Base-by-base conservation (phyloP, 805 yeast species). In the Monosporozyma unispora region DNA sequence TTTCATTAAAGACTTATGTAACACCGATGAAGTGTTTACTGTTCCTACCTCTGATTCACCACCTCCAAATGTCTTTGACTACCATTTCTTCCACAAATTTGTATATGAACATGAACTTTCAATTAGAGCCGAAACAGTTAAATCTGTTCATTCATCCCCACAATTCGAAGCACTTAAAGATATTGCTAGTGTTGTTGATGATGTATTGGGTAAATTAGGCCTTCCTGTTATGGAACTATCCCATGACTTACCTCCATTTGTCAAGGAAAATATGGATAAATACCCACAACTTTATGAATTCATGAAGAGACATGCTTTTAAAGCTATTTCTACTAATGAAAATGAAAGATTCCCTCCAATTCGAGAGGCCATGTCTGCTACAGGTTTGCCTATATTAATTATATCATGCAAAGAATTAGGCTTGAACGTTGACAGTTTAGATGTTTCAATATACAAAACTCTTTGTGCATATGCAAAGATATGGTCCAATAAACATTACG, bases 361-460 rank as follows among this genome's bases (percentile, higher is more conserved):
- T 10, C 79, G 76, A 47, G 87, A 80, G 52, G 77, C 84, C 0
- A 78, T 82, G 21, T 78, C 82, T 37, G 70, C 75, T 38, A 91
- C 85, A 57, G 95, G 95, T 5, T 66, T 77, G 0, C 93, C 90
- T 1, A 72, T 81, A 14, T 67, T 84, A 28, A 79, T 82, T 3
- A 54, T 83, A 21, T 76, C 79, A 39, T 71, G 71, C 52, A 57
- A 57, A 9, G 61, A 73, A 8, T 66, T 77, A 40, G 54, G 54
- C 25, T 54, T 57, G 5, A 64, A 62, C 8, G 59, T 59, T n/a
- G 38, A 57, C 4, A 75, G 74, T 41, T 61, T 70, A 0, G 82
- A 83, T 45, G 62, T 75, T 5, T 62, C 82, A 18, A 68, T 77
- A 18, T 87, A 77, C 63, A 73, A 80, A 51, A 54, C 79, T 8